Evolutionary conservation across 2,329 filamentous ascomycete species (phyloP).

Genomic region (Whalleya microplaca): DNA sequence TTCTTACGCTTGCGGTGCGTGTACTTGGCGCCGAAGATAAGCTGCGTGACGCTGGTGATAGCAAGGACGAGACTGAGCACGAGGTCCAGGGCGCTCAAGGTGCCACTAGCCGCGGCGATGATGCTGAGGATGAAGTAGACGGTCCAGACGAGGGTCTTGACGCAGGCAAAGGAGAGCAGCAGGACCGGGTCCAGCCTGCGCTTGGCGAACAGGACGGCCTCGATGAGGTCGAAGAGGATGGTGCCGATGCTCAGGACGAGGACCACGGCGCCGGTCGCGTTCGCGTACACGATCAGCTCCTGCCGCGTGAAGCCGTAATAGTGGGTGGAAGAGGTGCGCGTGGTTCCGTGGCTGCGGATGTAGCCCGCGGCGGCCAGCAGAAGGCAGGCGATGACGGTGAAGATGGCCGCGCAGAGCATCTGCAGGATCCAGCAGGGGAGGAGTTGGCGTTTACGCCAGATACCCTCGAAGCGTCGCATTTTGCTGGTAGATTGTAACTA

Average conservation of each 20-base stretch:
- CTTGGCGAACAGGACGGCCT: constrained; percentile 15
- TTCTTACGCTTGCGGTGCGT: no score
- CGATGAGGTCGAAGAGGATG: constrained; percentile 16
- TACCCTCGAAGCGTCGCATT: constrained; percentile 18
- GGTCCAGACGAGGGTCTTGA: constrained; percentile 22
- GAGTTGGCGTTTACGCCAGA: constrained; percentile 26
- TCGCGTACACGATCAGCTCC: constrained; percentile 6
- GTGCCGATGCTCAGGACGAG: constrained; percentile 15
- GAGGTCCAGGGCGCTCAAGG: constrained; percentile 7
- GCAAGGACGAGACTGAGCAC: constrained; percentile 12
- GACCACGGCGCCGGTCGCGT: constrained; percentile 13
- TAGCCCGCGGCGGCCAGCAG: constrained; percentile 11
- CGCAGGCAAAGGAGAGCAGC: constrained; percentile 14
- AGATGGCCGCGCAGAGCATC: constrained; percentile 9
- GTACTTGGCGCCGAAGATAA: constrained; percentile 15
- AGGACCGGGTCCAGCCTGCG: constrained; percentile 15
- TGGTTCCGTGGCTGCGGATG: neutral
- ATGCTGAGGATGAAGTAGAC: constrained; percentile 15
- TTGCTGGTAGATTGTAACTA: no score
- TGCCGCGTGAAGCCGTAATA: constrained; percentile 9
- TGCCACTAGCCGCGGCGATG: constrained; percentile 2
- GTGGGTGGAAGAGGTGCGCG: neutral
- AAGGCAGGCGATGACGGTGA: constrained; percentile 7
- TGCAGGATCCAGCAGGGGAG: constrained; percentile 26
- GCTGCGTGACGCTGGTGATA: constrained; percentile 10